Percentiles rank a stretch among this genome's conserved stretches.
Evolutionary conservation across 345 rosid genomes (phyloP).

Genomic region (Brassica juncea): DNA sequence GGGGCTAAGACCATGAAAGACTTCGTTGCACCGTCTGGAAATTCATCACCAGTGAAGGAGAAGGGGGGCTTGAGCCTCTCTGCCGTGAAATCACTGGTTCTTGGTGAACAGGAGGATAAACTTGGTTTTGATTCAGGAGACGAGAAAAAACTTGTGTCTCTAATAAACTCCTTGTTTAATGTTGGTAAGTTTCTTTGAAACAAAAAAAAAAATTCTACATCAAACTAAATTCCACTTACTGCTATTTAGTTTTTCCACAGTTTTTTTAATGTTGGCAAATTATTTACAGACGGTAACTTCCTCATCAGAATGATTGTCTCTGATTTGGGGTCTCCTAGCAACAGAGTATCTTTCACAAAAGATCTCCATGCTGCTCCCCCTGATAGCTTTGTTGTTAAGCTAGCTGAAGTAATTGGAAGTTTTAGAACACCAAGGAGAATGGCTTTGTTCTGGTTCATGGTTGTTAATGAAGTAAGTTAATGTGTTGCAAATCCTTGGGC

Average conservation of each 20-base stretch:
- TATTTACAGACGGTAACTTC: slow-evolving; percentile 69
- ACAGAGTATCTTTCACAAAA: slow-evolving; percentile 52
- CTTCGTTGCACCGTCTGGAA: slow-evolving; percentile 62
- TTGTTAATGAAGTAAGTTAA: slow-evolving; percentile 77
- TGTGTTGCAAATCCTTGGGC: no score
- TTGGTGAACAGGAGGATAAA: slow-evolving; percentile 88
- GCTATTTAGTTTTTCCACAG: slow-evolving; percentile 56
- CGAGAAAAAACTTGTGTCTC: slow-evolving; percentile 61
- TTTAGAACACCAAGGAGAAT: slow-evolving; percentile 70
- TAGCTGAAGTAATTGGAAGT: slow-evolving; percentile 94
- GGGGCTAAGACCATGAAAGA: slow-evolving; percentile 75
- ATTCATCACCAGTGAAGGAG: slow-evolving; percentile 84
- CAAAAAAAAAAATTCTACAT: not conserved
- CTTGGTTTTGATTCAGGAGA: slow-evolving; percentile 58
- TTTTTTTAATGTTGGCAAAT: slow-evolving; percentile 70
- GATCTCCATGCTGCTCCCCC: slow-evolving; percentile 92
- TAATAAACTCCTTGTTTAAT: slow-evolving; percentile 61
- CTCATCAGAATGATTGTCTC: slow-evolving; percentile 66
- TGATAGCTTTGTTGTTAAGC: slow-evolving; percentile 69
- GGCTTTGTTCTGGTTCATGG: slow-evolving; percentile 85
- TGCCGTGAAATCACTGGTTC: slow-evolving; percentile 84
- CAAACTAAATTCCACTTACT: slow-evolving; percentile 32
- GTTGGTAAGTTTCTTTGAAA: slow-evolving; percentile 53
- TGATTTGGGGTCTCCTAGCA: slow-evolving; percentile 47
- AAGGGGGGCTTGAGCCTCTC: slow-evolving; percentile 80